A percentile compares a stretch with the other conserved stretches of the same genome.
phyloP scores from a whole-genome alignment of 1,284 basidiomycete genomes.

The Ganoderma boninense region DNA sequence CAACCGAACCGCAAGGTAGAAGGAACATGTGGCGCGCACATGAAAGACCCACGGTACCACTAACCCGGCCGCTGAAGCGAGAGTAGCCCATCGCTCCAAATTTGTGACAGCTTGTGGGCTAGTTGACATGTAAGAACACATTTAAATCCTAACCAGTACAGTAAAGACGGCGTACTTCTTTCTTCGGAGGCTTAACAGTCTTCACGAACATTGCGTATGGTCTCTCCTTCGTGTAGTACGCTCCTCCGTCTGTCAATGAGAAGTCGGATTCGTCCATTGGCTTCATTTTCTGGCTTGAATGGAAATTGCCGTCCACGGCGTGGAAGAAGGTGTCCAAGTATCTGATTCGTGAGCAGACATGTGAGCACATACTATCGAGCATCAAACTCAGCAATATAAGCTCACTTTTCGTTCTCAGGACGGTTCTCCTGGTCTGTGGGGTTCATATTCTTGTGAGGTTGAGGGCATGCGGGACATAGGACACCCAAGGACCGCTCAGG shows the following conservation, averaged over 20 bases:
- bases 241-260: neutral
- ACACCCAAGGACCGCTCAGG: constrained; percentile 3
- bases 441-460: constrained; percentile 35
- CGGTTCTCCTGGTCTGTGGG: constrained; percentile 15
- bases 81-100: constrained; percentile 14
- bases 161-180: neutral
- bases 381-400: neutral
- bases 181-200: neutral
- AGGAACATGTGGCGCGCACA: constrained; percentile 8
- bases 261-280: neutral
- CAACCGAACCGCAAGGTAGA: neutral
- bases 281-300: neutral
- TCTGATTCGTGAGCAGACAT: neutral
- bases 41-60: neutral
- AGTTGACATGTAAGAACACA: neutral
- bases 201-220: neutral
- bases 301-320: neutral
- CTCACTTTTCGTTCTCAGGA: neutral
- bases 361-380: neutral
- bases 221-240: neutral
- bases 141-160: no score
- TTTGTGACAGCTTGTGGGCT: constrained; percentile 10
- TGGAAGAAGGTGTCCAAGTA: neutral
- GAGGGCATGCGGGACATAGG: constrained; percentile 33
- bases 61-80: neutral